Evolutionary conservation across 352 stramenopile genomes (phyloP), one percentile per base, ranked within the genome.

Genomic region (Globisporangium okanoganense): DNA sequence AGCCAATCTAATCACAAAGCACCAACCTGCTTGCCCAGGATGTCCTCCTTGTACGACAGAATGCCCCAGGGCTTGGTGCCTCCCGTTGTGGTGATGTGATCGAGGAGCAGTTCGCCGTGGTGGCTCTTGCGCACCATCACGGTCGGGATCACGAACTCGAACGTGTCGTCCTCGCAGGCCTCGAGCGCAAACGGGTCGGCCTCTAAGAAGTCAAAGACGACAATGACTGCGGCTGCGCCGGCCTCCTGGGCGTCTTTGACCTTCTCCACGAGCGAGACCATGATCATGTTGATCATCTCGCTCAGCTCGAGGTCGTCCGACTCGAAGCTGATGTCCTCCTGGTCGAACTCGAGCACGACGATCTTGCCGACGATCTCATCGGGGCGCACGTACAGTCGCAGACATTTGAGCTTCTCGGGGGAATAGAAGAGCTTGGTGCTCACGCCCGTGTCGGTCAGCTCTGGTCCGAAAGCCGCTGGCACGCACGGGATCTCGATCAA

Each of bases 201-300:
- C 3, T 87, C 76, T 0, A 92, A 66, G 18, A 92, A 88, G 51
- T 85, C 78, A 58, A 92, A 90, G 22, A 89, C 71, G 47, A 90
- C 50, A 31, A 85, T 56, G 9, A 88, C 80, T 1, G 67, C 80
- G 1, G 77, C 61, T 2, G 82, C 82, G 0, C 80, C 80, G 5
- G 75, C 69, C 10, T 79, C 70, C 31, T 92, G 82, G 2, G 82
- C 80, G 52, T 92, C 82, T 27, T 88, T 88, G 51, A 89, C 77
- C 14, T 87, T 85, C 27, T 78, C 78, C n/a, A 92, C 75, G 3
- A 92, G 65, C 14, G 75, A 80, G 31, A 77, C 61, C 80, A 92
- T 90, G 31, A 90, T 75, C 36, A 79, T 71, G 10, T 55, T 62
- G 53, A 92, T 85, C 48, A 88, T 82, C 20, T 85, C 77, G 48